Evolutionary conservation across 2,329 filamentous ascomycete species (phyloP), one percentile per base, ranked within the genome.

Genomic region (Diplodia seriata): DNA sequence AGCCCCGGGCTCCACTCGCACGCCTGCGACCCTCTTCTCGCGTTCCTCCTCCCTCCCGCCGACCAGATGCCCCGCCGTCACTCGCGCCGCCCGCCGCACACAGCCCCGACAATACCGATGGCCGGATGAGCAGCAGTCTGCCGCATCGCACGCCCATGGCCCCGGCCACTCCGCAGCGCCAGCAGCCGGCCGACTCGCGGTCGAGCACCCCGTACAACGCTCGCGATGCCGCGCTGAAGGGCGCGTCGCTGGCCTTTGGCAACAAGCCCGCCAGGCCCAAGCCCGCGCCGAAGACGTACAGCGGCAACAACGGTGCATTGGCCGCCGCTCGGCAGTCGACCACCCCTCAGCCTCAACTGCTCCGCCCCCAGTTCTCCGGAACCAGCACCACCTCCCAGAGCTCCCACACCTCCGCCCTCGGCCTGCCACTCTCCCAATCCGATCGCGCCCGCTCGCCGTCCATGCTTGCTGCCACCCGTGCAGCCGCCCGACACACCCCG

Each of bases 401-500:
- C 12, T 63, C 66, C 3, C 57, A 54, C n/a, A 50, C 55, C 18
- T 50, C 55, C 8, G 31, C 59, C 33, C 70, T 79, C 43, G 73
- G 71, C 36, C 72, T 79, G 33, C 76, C 76, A 54, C 72, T 71
- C 6, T 74, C 74, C 62, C 68, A 71, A 55, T 43, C 68, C 68
- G 73, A 74, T 64, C 76, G 73, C n/a, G 69, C 70, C 8, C 85
- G 84, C 68, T 89, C 85, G 55, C 83, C 88, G 6, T 90, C 86
- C 5, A 85, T 86, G 69, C 86, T 89, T 70, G 88, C 88, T 14
- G 87, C 87, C 14, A 86, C 83, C 36, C 78, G 89, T 31, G 88
- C 87, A 2, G 89, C 88, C 23, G 89, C 87, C 67, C 82, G 89
- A 74, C 86, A 87, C 18, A 84, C 82, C 31, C 87, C 86, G 23